phyloP scores from a whole-genome alignment of 306 rosid species.

The Biancaea sappan region DNA sequence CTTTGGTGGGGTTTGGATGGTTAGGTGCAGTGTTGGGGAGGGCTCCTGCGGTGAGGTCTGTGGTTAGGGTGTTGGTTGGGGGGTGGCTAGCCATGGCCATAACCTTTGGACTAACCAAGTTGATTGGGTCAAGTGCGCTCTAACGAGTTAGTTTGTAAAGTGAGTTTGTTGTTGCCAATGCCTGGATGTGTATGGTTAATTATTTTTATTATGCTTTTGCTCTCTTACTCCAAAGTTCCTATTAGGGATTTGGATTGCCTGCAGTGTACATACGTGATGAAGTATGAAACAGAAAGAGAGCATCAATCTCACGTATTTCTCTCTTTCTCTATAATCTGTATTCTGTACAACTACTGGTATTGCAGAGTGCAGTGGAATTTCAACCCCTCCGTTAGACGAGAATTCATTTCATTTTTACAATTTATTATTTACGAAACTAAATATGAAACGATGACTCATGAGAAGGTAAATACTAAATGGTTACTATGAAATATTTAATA shows the following conservation, averaged over 20 bases:
- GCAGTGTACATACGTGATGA: neutral
- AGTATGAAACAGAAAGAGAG: neutral
- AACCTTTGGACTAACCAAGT: constrained; percentile 80
- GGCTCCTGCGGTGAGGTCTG: constrained; percentile 58
- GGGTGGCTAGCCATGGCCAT: constrained; percentile 94
- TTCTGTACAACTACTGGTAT: no score
- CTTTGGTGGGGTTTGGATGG: constrained; percentile 78
- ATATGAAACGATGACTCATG: no score
- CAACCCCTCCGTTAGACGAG: no score
- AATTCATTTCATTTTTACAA: no score
- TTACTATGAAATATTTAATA: no score
- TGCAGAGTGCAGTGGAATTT: no score
- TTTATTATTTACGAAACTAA: no score
- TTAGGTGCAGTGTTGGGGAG: constrained; percentile 73
- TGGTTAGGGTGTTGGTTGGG: constrained; percentile 66
- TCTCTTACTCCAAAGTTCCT: no score
- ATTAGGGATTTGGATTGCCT: neutral
- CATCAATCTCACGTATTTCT: neutral
- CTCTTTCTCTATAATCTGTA: neutral
- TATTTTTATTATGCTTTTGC: no score
- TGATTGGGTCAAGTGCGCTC: constrained; percentile 76
- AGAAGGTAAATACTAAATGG: no score
- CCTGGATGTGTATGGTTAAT: neutral
- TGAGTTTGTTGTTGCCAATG: neutral
- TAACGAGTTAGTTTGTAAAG: constrained; percentile 18